Evolutionary conservation across 2,329 filamentous ascomycete genomes (phyloP).

Genomic region (Lasiodiplodia citricola): DNA sequence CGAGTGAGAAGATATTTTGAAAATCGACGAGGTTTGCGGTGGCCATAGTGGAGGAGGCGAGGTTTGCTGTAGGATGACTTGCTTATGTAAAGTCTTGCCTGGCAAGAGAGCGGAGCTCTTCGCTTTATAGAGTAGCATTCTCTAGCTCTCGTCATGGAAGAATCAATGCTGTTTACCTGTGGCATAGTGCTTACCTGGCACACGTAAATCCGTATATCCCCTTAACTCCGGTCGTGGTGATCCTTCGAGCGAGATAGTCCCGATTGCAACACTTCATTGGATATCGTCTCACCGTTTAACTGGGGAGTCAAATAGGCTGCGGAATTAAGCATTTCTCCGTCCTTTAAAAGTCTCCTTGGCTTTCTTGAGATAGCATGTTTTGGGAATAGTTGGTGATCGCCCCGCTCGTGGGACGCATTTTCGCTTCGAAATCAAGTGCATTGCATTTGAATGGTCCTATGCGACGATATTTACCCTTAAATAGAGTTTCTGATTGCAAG

Average conservation of each 20-base stretch:
- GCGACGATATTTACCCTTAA: not conserved
- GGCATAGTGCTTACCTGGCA: not conserved
- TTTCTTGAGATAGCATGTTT: not conserved
- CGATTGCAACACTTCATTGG: not conserved
- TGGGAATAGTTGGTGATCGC: not conserved
- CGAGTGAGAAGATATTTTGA: slow-evolving; percentile 42
- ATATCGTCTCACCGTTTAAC: not conserved
- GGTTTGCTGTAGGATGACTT: not conserved
- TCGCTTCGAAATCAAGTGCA: no score
- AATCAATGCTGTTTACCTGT: not conserved
- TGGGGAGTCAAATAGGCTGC: not conserved
- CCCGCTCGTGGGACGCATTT: no score
- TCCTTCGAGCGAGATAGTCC: not conserved
- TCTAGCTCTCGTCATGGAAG: not conserved
- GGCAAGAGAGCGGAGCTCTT: not conserved
- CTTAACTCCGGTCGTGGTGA: not conserved
- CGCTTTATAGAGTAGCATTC: not conserved
- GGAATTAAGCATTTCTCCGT: not conserved
- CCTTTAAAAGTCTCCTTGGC: not conserved
- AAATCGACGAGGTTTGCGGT: slow-evolving; percentile 37
- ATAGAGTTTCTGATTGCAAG: not conserved
- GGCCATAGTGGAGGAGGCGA: not conserved
- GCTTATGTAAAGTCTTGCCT: not conserved
- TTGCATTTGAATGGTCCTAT: not conserved
- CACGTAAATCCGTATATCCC: not conserved